A percentile compares a stretch with the other conserved stretches of the same genome.
These are phyloP conservation scores for Hippophae rhamnoides DNA, from an alignment of 306 rosid genomes.

Conservation along the genomic window DNA sequence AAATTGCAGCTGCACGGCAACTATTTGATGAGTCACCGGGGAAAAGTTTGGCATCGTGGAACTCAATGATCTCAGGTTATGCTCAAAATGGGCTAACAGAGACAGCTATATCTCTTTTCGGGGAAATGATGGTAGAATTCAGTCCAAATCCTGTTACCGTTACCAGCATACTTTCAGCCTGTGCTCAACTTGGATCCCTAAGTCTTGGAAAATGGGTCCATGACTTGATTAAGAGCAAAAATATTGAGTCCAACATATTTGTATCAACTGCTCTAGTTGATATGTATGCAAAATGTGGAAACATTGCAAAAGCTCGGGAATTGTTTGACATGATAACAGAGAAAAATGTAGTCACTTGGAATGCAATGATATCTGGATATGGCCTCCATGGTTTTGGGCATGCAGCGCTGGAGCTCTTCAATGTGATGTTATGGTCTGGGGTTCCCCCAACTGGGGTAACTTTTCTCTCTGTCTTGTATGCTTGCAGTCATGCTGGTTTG, in stretches of 20 bases:
- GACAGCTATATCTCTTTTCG: constrained; percentile 68
- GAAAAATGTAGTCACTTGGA: constrained; percentile 86
- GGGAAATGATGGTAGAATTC: constrained; percentile 59
- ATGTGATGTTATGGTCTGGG: constrained; percentile 54
- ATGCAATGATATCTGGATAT: constrained; percentile 84
- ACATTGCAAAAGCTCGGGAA: constrained; percentile 54
- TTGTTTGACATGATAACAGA: constrained; percentile 61
- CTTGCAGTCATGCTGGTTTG: constrained; percentile 94
- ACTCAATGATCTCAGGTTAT: constrained; percentile 91
- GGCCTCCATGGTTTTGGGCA: constrained; percentile 91
- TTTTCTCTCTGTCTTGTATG: constrained; percentile 72
- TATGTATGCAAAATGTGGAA: constrained; percentile 95
- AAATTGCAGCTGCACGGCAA: constrained; percentile 58
- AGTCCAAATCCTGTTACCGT: constrained; percentile 66
- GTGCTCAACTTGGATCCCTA: constrained; percentile 85
- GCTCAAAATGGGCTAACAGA: constrained; percentile 82
- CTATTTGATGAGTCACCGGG: constrained; percentile 68
- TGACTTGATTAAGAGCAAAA: constrained; percentile 52
- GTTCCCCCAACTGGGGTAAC: constrained; percentile 59
- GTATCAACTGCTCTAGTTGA: constrained; percentile 78
- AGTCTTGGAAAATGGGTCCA: constrained; percentile 88
- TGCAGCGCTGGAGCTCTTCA: constrained; percentile 67
- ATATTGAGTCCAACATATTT: constrained; percentile 61
- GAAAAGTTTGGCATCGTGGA: constrained; percentile 82
- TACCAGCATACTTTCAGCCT: constrained; percentile 84